phyloP scores from a whole-genome alignment of 257 asterid genomes.

The Solanum paucissectum region DNA sequence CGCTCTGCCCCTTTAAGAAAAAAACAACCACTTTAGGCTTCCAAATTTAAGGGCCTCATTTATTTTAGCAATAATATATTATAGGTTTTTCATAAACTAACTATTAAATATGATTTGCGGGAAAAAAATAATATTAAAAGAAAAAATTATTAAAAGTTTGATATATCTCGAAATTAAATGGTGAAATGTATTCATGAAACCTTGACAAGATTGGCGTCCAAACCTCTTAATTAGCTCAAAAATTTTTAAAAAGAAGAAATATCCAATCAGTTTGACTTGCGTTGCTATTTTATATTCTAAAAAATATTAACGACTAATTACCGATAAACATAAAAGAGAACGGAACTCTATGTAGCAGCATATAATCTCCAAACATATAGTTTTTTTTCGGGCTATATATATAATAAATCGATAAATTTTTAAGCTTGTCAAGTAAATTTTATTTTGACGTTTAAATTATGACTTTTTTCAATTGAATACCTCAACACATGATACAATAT shows the following conservation, averaged over 20 bases:
- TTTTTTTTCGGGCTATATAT: background rate
- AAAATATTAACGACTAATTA: background rate
- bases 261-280: background rate
- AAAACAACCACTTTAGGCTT: too few species aligned
- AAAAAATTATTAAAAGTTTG: too few species aligned
- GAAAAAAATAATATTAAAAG: too few species aligned
- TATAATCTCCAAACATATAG: background rate
- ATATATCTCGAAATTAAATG: background rate
- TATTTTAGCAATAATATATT: too few species aligned
- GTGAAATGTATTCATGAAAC: background rate
- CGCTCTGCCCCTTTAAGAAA: too few species aligned
- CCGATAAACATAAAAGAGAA: background rate
- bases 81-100: too few species aligned
- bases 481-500: background rate
- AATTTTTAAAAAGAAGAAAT: background rate
- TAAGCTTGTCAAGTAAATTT: background rate
- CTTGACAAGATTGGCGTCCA: background rate
- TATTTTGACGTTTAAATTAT: background rate
- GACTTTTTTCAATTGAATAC: background rate
- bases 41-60: too few species aligned
- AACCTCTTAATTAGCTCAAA: background rate
- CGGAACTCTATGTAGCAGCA: background rate
- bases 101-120: too few species aligned
- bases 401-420: background rate
- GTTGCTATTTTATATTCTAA: background rate